These are phyloP conservation scores for Metarhizium anisopliae DNA, from an alignment of 2,329 filamentous ascomycete species.

Conservation along the genomic window DNA sequence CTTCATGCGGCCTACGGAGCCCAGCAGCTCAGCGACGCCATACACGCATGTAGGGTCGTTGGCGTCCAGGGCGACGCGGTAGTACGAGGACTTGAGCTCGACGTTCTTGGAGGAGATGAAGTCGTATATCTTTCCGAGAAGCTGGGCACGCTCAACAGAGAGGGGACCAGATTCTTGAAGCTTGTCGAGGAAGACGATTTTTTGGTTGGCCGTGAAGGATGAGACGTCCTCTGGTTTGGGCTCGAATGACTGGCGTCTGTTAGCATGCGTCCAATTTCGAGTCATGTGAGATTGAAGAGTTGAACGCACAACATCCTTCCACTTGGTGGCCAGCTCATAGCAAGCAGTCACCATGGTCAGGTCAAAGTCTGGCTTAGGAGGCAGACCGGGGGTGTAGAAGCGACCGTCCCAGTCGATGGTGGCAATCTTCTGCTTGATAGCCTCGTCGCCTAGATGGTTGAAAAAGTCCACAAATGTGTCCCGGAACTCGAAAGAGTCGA, in stretches of 20 bases:
- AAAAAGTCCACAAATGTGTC: conserved; percentile 83
- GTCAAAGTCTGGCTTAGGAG: conserved; percentile 85
- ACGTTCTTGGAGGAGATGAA: conserved; percentile 72
- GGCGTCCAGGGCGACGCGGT: conserved; percentile 68
- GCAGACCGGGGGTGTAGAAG: conserved; percentile 83
- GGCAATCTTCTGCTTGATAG: conserved; percentile 54
- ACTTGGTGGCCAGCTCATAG: conserved; percentile 73
- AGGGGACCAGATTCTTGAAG: conserved; percentile 59
- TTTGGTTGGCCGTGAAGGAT: conserved; percentile 75
- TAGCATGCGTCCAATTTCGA: conserved; percentile 1
- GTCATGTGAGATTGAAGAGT: neutral
- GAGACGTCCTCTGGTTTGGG: conserved; percentile 62
- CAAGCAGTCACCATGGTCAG: conserved; percentile 79
- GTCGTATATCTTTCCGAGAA: conserved; percentile 67
- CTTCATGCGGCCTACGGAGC: conserved; percentile 89
- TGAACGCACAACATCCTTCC: conserved; percentile 51
- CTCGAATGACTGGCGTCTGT: conserved; percentile 42
- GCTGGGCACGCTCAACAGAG: conserved; percentile 53
- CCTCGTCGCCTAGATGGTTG: conserved; percentile 50
- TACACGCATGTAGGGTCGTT: conserved; percentile 60
- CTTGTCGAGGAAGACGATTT: conserved; percentile 80
- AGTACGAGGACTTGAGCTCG: conserved; percentile 75
- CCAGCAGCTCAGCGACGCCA: conserved; percentile 65
- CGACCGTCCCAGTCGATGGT: conserved; percentile 82
- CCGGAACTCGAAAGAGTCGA: conserved; percentile 94